Evolutionary conservation across 768 basidiomycete genomes (phyloP).

Genomic region (Rhizopogon sp.): DNA sequence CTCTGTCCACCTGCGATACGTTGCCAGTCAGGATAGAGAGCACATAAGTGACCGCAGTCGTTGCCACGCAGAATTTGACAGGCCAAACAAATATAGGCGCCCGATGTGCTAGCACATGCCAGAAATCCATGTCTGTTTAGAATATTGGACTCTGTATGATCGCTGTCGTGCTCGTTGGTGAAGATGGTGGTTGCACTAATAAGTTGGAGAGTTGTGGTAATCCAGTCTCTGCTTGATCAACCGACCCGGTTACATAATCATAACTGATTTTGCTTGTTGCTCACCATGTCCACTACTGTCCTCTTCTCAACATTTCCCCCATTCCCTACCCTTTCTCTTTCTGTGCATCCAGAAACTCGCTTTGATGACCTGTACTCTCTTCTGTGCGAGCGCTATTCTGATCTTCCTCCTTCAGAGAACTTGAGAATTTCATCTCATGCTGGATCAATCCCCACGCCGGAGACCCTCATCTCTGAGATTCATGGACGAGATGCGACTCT

Average conservation of each 20-base stretch:
- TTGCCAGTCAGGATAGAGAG: conserved; percentile 68
- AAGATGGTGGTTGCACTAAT: background rate
- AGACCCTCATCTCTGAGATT: conserved; percentile 32
- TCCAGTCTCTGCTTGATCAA: too few relatives aligned
- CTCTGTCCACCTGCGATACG: conserved; percentile 82
- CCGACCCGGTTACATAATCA: conserved; percentile 2
- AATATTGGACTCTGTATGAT: background rate
- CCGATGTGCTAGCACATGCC: conserved; percentile 9
- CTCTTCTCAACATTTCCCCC: conserved; percentile 59
- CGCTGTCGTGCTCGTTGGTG: background rate
- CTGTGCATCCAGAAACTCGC: conserved; percentile 35
- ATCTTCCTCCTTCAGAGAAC: conserved; percentile 38
- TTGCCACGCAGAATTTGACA: conserved; percentile 49
- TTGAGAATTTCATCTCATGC: conserved; percentile 38
- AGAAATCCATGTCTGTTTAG: conserved; percentile 8
- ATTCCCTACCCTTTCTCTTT: conserved; percentile 50
- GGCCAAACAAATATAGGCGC: conserved; percentile 53
- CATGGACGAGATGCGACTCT: conserved; percentile 30
- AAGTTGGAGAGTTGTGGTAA: background rate
- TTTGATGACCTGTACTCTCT: conserved; percentile 38
- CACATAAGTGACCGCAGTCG: conserved; percentile 47
- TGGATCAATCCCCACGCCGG: conserved; percentile 24
- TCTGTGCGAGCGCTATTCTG: conserved; percentile 41
- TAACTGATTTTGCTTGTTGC: background rate
- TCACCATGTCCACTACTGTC: conserved; percentile 43